Conservation (phyloP, 495 filamentous ascomycete genomes). For the Neurospora sp. region DNA sequence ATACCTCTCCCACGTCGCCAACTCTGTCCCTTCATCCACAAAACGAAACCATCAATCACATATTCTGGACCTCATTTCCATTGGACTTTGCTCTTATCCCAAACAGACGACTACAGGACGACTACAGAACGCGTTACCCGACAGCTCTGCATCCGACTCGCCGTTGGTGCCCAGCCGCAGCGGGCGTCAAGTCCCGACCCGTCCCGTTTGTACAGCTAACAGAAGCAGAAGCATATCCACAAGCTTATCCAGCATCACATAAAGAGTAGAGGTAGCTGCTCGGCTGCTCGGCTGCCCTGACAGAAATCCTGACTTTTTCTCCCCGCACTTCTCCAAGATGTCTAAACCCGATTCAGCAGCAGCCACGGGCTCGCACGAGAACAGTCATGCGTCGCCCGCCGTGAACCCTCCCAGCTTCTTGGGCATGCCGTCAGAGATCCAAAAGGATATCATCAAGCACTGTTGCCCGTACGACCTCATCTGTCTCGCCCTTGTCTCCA, state of each 20-base stretch:
- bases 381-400: conserved; percentile 1
- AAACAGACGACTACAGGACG: not conserved
- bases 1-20: not conserved
- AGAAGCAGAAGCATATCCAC: not conserved
- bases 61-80: not conserved
- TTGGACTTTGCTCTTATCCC: not conserved
- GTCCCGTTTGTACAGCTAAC: not conserved
- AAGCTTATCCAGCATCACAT: not conserved
- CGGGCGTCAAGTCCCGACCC: not conserved
- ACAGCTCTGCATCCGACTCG: not conserved
- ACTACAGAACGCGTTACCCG: not conserved
- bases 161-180: not conserved
- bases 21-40: not conserved
- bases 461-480: conserved; percentile 38
- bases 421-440: conserved; percentile 40
- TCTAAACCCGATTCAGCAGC: not conserved
- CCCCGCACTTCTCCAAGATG: conserved; percentile 1
- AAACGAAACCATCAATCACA: not conserved
- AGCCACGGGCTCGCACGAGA: conserved; percentile 10
- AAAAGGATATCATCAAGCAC: conserved; percentile 41
- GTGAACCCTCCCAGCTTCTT: conserved; percentile 20
- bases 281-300: not conserved
- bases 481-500: conserved; percentile 43
- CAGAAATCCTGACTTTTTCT: not conserved
- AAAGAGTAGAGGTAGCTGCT: not conserved